Base-by-base conservation (phyloP, 257 asterid species). In the Solanum sitiens region DNA sequence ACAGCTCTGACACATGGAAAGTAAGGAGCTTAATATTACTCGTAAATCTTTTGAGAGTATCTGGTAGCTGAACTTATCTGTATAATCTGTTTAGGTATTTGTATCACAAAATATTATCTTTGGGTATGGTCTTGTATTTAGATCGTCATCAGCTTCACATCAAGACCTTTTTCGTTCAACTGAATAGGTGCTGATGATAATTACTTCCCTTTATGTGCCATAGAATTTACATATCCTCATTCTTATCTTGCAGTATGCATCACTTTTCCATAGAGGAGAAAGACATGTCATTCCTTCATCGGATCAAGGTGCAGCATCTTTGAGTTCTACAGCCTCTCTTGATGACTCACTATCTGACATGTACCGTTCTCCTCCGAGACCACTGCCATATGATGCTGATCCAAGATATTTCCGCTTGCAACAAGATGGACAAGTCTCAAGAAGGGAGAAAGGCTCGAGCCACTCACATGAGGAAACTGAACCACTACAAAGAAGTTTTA, bases 351-450 rank as follows among this genome's bases (percentile, higher is more conserved):
- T 96, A 39, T 94, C 95, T 84, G 98, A 95, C 68, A 90, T 93
- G 91, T 95, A 94, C 79, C 98, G 94, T 21, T 89, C 98, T 89
- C 98, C 99, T 87, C 98, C 99, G 23, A 95, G 98, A 87, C 99
- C 99, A 63, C 90, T 95, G 90, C 99, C 99, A 86, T 96, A 95
- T 53, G 98, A 95, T 91, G 94, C 95, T 37, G 98, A 96, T 90
- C 95, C 98, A 30, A 93, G 98, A 91, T 91, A 88, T 89, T 90
- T 94, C 86, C 94, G 92, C 44, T 89, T 88, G 88, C 99, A 95
- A 92, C 93, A 92, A 85, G 98, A 92, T 86, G 96, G 96, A 80
- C 91, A 92, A 40, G 95, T 92, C 82, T 91, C 96, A 35, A 90
- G 95, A 92, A 93, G 94, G 93, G 98, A 94, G 89, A 96, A 96